Base-by-base conservation (phyloP, 2,329 filamentous ascomycete genomes). In the Epichloe gansuensis region DNA sequence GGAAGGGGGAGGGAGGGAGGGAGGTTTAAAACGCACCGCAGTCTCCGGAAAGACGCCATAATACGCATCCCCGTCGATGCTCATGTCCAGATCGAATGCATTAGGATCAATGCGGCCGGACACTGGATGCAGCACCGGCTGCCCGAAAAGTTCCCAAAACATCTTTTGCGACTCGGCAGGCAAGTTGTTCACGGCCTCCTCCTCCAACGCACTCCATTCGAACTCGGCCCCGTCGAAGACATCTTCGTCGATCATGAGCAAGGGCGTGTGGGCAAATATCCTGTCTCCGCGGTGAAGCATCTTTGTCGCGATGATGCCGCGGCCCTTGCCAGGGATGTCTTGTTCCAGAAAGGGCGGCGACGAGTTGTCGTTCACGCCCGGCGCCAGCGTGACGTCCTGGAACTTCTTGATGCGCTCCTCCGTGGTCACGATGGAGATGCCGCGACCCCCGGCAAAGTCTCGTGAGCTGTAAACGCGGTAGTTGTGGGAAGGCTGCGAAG, bases 401-500 rank as follows among this genome's bases (percentile, higher is more conserved):
- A 68, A 52, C 35, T 57, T 57, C n/a, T 48, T 55, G 3, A 67
- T 67, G 47, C 68, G 63, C 12, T 58, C 55, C 1, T 62, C 53
- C 7, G 63, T 64, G 44, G 68, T 72, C 35, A 73, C 48, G 49
- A 73, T 56, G 23, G 67, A 65, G 47, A 71, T 65, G 49, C 70
- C 70, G 13, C 67, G 59, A 34, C 63, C 63, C 15, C 59, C 55
- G 40, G 66, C 69, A 51, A 71, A 71, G 12, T 53, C 53, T 3
- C 57, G 49, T 53, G 63, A 63, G 15, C 65, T 57, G 56, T 65
- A 73, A 53, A 68, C 63, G 58, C 69, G 72, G 56, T 65, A 72
- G 53, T 67, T 61, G 58, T 69, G 72, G 56, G 35, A 43, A 8
- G 47, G 6, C 15, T 40, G 15, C n/a, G 46, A 39, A 23, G 36